Evolutionary conservation across 1,284 basidiomycete genomes (phyloP), one percentile per base, ranked within the genome.

Genomic region (Caloboletus firmus): DNA sequence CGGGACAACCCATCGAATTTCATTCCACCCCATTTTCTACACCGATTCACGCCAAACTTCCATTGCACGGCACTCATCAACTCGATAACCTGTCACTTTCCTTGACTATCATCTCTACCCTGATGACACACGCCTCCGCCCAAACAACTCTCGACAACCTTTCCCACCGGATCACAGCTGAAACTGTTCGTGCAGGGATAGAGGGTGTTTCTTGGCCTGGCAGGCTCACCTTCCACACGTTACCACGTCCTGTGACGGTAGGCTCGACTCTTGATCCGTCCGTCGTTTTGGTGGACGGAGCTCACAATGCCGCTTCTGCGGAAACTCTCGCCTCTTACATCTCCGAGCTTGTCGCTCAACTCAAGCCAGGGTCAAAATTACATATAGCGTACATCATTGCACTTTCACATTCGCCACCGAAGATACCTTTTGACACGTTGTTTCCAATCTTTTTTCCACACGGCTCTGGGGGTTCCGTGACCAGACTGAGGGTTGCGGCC

Each of bases 241-340:
- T 51, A 79, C 51, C 68, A 2, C 56, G 53, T 32, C 53, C 65
- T 15, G 57, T 68, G 41, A 63, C 51, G 6, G 43, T 41, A n/a
- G 59, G 45, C 13, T 60, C 46, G 36, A 50, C 47, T 32, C 63
- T 37, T 45, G 57, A 67, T 45, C 66, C 69, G 18, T 60, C 76
- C 4, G 65, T 76, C 6, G 73, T 95, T 6, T 79, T 99, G 8
- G 87, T 89, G 2, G 97, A 99, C 66, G 97, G 97, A 4, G 96
- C 97, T 1, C 97, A 99, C 70, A 99, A 99, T 66, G 76, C 85
- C n/a, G 86, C 91, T 6, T 95, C 94, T 0, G 82, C 93, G 0
- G 60, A 69, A 18, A 84, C 84, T 0, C 81, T 99, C 9, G 78
- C 85, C 1, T 67, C 76, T 6, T 98, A 95, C 69, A 74, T 98